Evolutionary conservation across 2,329 filamentous ascomycete species (phyloP), one percentile per base, ranked within the genome.

Genomic region (Talaromyces sp.): DNA sequence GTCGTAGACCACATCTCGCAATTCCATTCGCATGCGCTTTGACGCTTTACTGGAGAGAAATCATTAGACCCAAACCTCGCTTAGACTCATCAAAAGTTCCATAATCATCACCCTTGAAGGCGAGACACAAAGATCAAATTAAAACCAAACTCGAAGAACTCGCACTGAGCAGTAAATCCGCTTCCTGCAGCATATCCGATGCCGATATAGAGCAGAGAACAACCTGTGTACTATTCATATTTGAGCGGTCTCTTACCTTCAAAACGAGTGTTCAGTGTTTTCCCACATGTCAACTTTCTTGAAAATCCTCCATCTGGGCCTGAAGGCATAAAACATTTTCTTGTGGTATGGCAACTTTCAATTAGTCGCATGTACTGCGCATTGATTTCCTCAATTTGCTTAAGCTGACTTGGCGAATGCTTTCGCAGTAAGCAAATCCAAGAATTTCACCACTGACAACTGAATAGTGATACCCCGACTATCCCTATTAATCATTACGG

Each of bases 111-210:
- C 17, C 25, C 10, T 9, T 25, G 10, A 11, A n/a, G 31, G 31
- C n/a, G 27, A 52, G 17, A 52, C 10, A 35, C 8, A 54, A 13
- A 13, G 3, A 54, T 54, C 9, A 61, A 50, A 61, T 33, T 35
- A 49, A 15, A 39, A 61, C 31, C 25, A 61, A 43, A 61, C 58
- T 61, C 47, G 58, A 61, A 19, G 58, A 35, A 39, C 33, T 61
- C 31, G 39, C 3, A 11, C 41, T 43, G 7, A 43, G 39, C 25
- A 50, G 31, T 27, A 39, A 31, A 35, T 35, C 35, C 3, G 58
- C 33, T 37, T 61, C 58, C 27, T 50, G 43, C 9, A 50, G 3
- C 43, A 50, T n/a, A 49, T 61, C 43, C 3, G 25, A 61, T 9
- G 45, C 58, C 15, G 33, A 3, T 43, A 50, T 61, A 11, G 58